A percentile compares a stretch with the other conserved stretches of the same genome.
Evolutionary conservation across 225 moss, liverwort and hornwort species (phyloP).

Genomic region (Neckera pumila): DNA sequence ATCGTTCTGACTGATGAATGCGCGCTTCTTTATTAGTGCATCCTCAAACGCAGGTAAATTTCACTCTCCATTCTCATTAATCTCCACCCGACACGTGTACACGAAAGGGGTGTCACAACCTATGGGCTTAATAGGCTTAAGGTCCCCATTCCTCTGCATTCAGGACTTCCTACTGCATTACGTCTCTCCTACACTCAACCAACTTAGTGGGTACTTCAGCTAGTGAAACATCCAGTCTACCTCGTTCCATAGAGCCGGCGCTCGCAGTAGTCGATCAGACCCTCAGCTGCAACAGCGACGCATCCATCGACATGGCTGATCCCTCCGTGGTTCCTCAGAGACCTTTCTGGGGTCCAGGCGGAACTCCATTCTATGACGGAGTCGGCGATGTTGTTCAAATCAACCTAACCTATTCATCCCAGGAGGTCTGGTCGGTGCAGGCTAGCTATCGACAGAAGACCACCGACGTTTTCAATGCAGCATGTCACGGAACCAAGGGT

Average conservation of each 20-base stretch:
- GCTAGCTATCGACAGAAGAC: background rate
- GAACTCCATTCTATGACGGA: background rate
- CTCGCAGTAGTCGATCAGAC: background rate
- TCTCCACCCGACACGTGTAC: background rate
- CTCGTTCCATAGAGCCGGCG: background rate
- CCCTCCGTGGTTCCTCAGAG: background rate
- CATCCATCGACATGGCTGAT: background rate
- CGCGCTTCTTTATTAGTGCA: no score
- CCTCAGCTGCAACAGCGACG: background rate
- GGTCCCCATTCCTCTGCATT: background rate
- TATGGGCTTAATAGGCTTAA: background rate
- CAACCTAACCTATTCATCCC: accelerated
- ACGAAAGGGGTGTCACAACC: background rate
- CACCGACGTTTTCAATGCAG: background rate
- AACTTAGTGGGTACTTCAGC: background rate
- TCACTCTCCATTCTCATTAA: background rate
- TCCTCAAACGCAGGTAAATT: background rate
- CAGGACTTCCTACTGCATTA: background rate
- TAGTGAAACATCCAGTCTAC: background rate
- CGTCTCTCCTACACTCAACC: background rate
- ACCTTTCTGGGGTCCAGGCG: background rate
- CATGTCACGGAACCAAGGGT: background rate
- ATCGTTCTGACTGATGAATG: background rate
- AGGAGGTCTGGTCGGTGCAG: background rate
- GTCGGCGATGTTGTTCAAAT: background rate